phyloP scores from a whole-genome alignment of 116 monocot species.

The Posidonia oceanica region DNA sequence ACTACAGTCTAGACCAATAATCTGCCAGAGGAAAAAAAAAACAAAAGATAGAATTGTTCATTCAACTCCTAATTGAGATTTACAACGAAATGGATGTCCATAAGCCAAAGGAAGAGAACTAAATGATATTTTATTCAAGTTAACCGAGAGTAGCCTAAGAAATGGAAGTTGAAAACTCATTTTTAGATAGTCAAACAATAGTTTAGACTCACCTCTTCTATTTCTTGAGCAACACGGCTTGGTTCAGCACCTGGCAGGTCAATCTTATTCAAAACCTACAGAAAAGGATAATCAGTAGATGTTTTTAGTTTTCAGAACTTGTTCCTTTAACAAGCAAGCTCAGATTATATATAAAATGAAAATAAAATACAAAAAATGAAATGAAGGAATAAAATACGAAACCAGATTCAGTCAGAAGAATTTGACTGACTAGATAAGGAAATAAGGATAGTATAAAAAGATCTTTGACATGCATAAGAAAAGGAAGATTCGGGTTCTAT shows the following conservation, averaged over 20 bases:
- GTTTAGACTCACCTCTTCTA: constrained; percentile 71
- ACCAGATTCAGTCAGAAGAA: background rate
- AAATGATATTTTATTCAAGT: background rate
- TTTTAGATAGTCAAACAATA: background rate
- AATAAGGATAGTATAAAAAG: background rate
- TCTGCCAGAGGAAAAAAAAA: constrained; percentile 25
- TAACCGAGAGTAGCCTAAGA: background rate
- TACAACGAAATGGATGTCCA: background rate
- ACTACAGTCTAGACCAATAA: constrained; percentile 87
- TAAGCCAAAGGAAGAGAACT: background rate
- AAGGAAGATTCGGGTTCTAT: too few relatives aligned
- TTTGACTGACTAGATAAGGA: background rate
- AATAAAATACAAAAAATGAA: background rate
- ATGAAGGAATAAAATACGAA: background rate
- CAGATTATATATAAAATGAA: background rate
- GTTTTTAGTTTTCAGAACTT: background rate
- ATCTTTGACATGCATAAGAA: too few relatives aligned
- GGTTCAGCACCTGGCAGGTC: constrained; percentile 95
- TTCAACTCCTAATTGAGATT: background rate
- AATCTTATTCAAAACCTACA: constrained; percentile 90
- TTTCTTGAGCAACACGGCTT: constrained; percentile 57
- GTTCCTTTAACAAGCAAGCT: background rate
- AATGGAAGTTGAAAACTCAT: background rate
- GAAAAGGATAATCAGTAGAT: background rate
- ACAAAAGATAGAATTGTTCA: background rate